Evolutionary conservation across 1,284 basidiomycete species (phyloP).

Genomic region (Thelephora terrestris): DNA sequence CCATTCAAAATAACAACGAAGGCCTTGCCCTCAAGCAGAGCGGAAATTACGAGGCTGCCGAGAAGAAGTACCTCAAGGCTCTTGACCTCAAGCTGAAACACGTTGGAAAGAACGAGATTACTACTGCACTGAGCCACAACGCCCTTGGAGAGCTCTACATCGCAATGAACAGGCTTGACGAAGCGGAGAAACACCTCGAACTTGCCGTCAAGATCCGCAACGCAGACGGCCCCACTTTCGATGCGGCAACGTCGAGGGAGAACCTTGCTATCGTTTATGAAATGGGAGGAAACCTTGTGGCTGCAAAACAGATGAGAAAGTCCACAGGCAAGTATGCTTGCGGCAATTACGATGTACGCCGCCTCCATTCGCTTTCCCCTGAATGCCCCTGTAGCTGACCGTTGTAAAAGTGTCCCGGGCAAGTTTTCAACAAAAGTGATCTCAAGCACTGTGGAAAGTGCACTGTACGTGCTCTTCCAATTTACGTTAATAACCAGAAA

Average conservation of each 20-base stretch:
- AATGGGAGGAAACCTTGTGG: conserved; percentile 19
- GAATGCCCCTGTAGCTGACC: conserved; percentile 2
- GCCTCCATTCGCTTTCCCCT: not conserved
- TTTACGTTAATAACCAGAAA: not conserved
- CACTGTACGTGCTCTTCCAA: conserved; percentile 5
- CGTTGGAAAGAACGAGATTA: conserved; percentile 7
- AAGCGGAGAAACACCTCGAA: conserved; percentile 23
- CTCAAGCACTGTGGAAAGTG: conserved; percentile 13
- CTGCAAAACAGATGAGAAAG: conserved; percentile 19
- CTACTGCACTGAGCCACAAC: conserved; percentile 23
- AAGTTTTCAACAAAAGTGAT: conserved; percentile 9
- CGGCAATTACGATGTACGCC: conserved; percentile 16
- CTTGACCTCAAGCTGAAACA: conserved; percentile 19
- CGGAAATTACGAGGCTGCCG: conserved; percentile 22
- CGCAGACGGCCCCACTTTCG: conserved; percentile 12
- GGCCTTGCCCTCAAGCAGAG: conserved; percentile 14
- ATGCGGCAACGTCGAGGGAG: conserved; percentile 25
- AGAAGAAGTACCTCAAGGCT: conserved; percentile 20
- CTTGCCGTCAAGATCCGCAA: conserved; percentile 22
- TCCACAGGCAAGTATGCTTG: conserved; percentile 20
- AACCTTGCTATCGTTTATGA: conserved; percentile 25
- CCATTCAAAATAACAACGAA: conserved; percentile 14
- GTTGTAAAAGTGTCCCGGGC: conserved; percentile 12
- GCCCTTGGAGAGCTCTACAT: conserved; percentile 25
- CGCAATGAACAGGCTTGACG: conserved; percentile 20